Conservation (phyloP, 805 yeast species). For the Metschnikowia chrysomelidarum region DNA sequence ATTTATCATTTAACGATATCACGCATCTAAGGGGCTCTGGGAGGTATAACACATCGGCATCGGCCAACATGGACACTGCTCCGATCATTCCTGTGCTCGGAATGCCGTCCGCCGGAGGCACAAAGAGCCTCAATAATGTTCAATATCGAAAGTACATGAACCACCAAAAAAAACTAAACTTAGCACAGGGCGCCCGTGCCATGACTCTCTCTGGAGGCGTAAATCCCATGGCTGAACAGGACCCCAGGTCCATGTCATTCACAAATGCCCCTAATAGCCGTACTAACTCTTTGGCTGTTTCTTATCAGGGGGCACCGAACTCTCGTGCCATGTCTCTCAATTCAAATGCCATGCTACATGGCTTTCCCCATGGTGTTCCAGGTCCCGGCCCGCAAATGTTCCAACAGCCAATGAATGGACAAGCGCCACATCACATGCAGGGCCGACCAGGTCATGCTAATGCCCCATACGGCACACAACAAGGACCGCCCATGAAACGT, state of each 20-base stretch:
- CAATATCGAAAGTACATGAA: constrained; percentile 71
- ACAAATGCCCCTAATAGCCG: constrained; percentile 21
- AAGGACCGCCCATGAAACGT: too few relatives aligned
- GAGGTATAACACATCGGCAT: constrained; percentile 45
- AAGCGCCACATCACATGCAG: too few relatives aligned
- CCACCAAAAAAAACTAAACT: constrained; percentile 59
- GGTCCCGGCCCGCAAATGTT: background rate
- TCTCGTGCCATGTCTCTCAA: constrained; percentile 45
- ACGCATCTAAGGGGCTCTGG: constrained; percentile 64
- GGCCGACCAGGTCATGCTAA: too few relatives aligned
- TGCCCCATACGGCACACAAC: too few relatives aligned
- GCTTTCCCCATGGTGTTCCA: constrained; percentile 1
- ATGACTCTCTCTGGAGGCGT: constrained; percentile 39
- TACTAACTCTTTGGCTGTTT: constrained; percentile 22
- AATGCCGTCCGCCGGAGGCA: constrained; percentile 23
- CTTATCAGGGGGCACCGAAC: constrained; percentile 26
- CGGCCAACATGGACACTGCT: constrained; percentile 49
- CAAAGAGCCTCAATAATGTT: constrained; percentile 42
- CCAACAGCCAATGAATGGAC: constrained; percentile 1
- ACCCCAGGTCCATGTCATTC: constrained; percentile 34
- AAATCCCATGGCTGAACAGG: constrained; percentile 27
- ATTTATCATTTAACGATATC: constrained; percentile 62
- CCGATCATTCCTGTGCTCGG: constrained; percentile 74
- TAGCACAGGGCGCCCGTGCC: constrained; percentile 46
- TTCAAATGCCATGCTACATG: constrained; percentile 19